phyloP scores from a whole-genome alignment of 257 asterid genomes.

The Capsicum chinense region DNA sequence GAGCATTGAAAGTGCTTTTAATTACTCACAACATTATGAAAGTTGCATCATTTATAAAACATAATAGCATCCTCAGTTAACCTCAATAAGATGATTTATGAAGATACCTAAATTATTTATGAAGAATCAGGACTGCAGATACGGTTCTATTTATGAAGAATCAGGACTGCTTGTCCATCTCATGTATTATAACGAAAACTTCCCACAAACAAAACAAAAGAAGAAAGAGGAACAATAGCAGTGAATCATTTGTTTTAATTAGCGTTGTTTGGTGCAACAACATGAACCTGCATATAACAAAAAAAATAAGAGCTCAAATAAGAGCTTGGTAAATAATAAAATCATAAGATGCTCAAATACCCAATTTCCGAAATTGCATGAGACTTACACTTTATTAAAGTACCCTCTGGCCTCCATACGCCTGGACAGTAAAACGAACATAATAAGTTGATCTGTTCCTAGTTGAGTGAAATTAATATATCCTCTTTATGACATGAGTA shows the following conservation, averaged over 20 bases:
- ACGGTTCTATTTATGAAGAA: conserved; percentile 5
- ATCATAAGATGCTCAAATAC: too few relatives aligned
- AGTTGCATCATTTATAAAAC: conserved; percentile 22
- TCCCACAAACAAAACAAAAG: not conserved
- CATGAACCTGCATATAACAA: too few relatives aligned
- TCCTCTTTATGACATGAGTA: too few relatives aligned
- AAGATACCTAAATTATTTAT: not conserved
- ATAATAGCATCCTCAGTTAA: not conserved
- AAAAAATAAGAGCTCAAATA: too few relatives aligned
- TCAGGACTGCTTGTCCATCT: not conserved
- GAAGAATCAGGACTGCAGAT: too few relatives aligned
- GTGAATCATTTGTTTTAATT: not conserved
- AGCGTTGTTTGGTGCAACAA: not conserved
- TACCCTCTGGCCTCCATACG: too few relatives aligned
- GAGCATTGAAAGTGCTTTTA: not conserved
- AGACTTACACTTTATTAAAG: too few relatives aligned
- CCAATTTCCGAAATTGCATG: too few relatives aligned
- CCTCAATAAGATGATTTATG: conserved; percentile 21
- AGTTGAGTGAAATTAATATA: too few relatives aligned
- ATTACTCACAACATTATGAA: conserved; percentile 14
- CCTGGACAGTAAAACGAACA: too few relatives aligned
- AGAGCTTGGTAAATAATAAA: too few relatives aligned
- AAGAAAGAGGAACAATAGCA: not conserved
- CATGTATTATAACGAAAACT: not conserved
- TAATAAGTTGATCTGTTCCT: too few relatives aligned